Base-by-base conservation (phyloP, 768 basidiomycete genomes). In the Termitomyces sp. region DNA sequence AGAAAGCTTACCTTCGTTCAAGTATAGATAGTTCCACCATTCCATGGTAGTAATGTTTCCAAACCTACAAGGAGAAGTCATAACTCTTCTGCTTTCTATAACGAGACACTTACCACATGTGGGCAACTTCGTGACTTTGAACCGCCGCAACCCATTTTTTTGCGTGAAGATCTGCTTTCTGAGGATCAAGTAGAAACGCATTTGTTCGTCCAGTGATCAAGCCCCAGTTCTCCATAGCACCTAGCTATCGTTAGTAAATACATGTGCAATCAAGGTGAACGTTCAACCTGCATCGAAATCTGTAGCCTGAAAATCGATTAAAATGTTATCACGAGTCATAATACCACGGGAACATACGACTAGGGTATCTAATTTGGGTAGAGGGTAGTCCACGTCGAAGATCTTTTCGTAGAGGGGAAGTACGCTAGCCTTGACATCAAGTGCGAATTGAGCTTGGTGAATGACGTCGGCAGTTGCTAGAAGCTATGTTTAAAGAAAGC, bases 221-320 rank as follows among this genome's bases (percentile, higher is more conserved):
- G 27, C 91, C 92, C 90, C 90, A 94, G 69, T 94, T 94, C 72
- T 97, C 95, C 94, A 95, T 94, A 5, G 89, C 88, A 58, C 87
- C 83, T 76, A 63, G 31, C 48, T 59, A 55, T 29, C 12, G 32
- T 62, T 22, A 62, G 53, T 57, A 59, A 59, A 34, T 51, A 59
- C 16, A 43, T 42, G 53, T 36, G 29, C 37, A 31, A 41, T 32
- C 18, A 27, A 18, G 42, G 24, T 18, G 13, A 22, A 29, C 12
- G 20, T 59, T 63, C 67, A 70, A 76, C 87, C 91, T 32, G 88
- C 87, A 66, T 96, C 94, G 63, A 97, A 97, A 68, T 97, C 94
- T 53, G 81, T 82, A 4, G 86, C 94, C 80, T 84, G 29, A 14
- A 13, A 34, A 42, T 37, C 5, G 39, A 61, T 36, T 41, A 43